phyloP scores from a whole-genome alignment of 1,284 basidiomycete species.

The Thecaphora thlaspeos region DNA sequence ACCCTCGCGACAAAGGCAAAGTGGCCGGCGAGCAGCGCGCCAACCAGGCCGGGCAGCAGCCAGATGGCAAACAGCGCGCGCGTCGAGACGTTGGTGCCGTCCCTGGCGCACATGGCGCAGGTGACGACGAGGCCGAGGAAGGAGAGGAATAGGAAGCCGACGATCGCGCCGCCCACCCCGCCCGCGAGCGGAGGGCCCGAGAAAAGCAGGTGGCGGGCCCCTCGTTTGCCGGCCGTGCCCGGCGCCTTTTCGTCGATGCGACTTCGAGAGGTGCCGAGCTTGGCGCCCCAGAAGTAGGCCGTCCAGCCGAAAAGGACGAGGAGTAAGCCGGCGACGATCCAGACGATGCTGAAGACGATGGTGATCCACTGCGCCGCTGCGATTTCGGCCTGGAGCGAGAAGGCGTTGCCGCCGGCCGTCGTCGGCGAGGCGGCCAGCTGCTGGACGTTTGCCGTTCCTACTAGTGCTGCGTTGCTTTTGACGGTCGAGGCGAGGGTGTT shows the following conservation, averaged over 20 bases:
- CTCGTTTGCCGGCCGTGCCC: no score
- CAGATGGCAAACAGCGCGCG: slow-evolving; percentile 35
- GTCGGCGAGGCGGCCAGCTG: not conserved
- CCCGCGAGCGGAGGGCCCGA: slow-evolving; percentile 28
- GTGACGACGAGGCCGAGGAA: slow-evolving; percentile 33
- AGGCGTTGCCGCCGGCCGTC: slow-evolving; percentile 1
- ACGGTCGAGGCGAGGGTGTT: slow-evolving; percentile 1
- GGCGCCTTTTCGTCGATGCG: slow-evolving; percentile 11
- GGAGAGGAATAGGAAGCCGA: slow-evolving; percentile 44
- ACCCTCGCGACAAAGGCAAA: slow-evolving; percentile 23
- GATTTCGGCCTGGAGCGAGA: slow-evolving; percentile 18
- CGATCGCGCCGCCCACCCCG: slow-evolving; percentile 36
- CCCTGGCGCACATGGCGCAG: slow-evolving; percentile 21
- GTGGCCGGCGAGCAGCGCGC: slow-evolving; percentile 33
- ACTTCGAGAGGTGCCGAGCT: slow-evolving; percentile 7
- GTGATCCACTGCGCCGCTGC: slow-evolving; percentile 27
- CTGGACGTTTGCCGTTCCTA: not conserved
- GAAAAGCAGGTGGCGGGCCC: slow-evolving; percentile 1
- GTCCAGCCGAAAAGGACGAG: slow-evolving; percentile 47
- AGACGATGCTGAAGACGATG: slow-evolving; percentile 39
- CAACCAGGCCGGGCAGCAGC: slow-evolving; percentile 41
- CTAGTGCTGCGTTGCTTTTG: not conserved
- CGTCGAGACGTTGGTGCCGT: slow-evolving; percentile 15
- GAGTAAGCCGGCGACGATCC: slow-evolving; percentile 35
- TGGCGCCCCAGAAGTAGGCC: slow-evolving; percentile 44